Evolutionary conservation across 768 basidiomycete species (phyloP), one percentile per base, ranked within the genome.

Genomic region (Pleurotus pulmonarius): DNA sequence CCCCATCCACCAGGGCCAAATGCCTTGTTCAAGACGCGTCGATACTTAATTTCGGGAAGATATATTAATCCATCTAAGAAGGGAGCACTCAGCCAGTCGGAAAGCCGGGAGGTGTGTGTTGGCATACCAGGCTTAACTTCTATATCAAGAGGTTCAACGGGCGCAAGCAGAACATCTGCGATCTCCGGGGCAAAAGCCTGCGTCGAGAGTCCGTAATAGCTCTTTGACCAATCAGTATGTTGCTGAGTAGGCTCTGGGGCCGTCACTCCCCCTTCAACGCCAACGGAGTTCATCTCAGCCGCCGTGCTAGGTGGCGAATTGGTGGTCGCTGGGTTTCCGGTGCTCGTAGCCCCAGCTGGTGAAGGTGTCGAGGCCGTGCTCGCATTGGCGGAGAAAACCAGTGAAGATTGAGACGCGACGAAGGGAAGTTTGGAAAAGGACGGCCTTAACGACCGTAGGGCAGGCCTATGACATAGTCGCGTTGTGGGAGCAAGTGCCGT

Each of bases 1-100:
- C 96, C 96, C 96, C 96, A 98, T 4, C 88, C 94, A 5, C 96
- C 96, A 16, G 96, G 96, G 9, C 96, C 94, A 64, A 98, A 98
- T 0, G 96, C 94, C 62, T 80, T 86, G 75, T 98, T 98, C 46
- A 98, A 72, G 34, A 92, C 85, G 20, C 96, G 83, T 15, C 96
- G 83, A 65, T 98, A 98, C 67, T 97, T 96, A 65, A 98, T 98
- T 71, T 98, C 96, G 16, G 96, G 96, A 5, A 98, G 84, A 71
- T 98, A 98, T 9, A 97, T 73, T 41, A 98, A 77, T 4, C 96
- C 96, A 62, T 98, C 96, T 96, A 56, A 6, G 5, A 18, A 8
- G 37, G 11, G 43, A 22, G 41, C 41, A 16, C 20, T 44, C 41
- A 16, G 41, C 20, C 20, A 44, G 41, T 22, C 41, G 41, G n/a